Evolutionary conservation across 2,329 filamentous ascomycete species (phyloP).

Genomic region (Remersonia thermophila): DNA sequence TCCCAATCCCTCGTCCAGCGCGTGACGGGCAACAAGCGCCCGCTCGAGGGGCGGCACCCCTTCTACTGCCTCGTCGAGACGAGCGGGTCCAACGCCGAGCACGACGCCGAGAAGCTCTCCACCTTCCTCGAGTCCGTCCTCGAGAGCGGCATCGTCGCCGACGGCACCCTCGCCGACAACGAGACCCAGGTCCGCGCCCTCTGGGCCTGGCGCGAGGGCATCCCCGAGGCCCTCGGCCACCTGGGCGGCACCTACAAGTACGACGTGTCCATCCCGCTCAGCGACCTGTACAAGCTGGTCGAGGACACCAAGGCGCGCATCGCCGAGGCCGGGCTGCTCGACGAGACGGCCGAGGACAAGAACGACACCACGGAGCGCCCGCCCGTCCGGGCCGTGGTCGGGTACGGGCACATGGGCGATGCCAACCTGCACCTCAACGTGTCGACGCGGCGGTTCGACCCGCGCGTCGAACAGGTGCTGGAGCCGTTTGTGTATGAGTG

Average conservation of each 20-base stretch:
- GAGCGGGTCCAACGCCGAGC: conserved; percentile 84
- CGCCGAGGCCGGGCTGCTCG: conserved; percentile 60
- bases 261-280: conserved; percentile 84
- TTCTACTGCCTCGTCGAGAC: conserved; percentile 98
- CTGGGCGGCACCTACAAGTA: conserved; percentile 98
- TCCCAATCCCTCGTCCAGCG: conserved; percentile 66
- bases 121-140: conserved; percentile 86
- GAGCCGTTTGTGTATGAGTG: conserved; percentile 98
- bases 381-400: conserved; percentile 80
- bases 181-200: conserved; percentile 77
- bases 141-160: conserved; percentile 70
- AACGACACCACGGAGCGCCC: too few relatives aligned
- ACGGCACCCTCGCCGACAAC: conserved; percentile 86
- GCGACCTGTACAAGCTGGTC: conserved; percentile 78
- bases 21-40: conserved; percentile 64
- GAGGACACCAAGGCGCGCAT: conserved; percentile 70
- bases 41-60: conserved; percentile 70
- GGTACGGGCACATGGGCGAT: conserved; percentile 98
- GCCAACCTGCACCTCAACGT: conserved; percentile 92
- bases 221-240: conserved; percentile 79
- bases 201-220: conserved; percentile 89
- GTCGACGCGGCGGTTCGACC: conserved; percentile 68
- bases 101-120: conserved; percentile 85
- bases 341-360: conserved; percentile 53
- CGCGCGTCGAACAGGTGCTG: conserved; percentile 71